phyloP scores from a whole-genome alignment of 306 rosid genomes.

The Trifolium dubium region DNA sequence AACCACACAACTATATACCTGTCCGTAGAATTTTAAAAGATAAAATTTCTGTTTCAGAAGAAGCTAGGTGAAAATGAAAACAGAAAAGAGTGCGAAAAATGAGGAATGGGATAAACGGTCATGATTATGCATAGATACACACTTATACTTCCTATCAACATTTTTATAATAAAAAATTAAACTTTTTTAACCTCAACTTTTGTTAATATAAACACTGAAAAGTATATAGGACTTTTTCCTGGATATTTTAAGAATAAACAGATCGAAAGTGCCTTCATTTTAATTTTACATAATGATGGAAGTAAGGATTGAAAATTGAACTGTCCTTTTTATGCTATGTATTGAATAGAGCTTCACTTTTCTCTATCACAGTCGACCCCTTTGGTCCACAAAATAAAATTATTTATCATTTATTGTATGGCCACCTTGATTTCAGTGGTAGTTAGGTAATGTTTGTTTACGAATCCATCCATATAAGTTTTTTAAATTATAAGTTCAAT shows the following conservation, averaged over 20 bases:
- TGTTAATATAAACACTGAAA: too few species aligned
- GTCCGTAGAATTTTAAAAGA: neutral
- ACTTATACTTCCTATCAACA: neutral
- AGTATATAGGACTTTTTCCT: too few species aligned
- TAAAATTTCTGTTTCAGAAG: constrained; percentile 12
- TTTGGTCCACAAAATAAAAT: neutral
- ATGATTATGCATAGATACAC: neutral
- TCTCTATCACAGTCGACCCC: neutral
- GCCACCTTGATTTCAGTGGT: constrained; percentile 17
- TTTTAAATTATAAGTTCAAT: neutral
- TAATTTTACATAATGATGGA: too few species aligned
- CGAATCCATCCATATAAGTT: constrained; percentile 17
- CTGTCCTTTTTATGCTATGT: too few species aligned
- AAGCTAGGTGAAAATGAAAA: constrained; percentile 1
- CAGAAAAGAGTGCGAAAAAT: neutral
- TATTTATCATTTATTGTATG: constrained; percentile 3
- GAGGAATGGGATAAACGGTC: constrained; percentile 14
- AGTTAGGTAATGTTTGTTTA: constrained; percentile 13
- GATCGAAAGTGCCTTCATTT: too few species aligned
- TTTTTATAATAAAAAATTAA: neutral
- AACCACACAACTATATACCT: neutral
- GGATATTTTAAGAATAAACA: too few species aligned
- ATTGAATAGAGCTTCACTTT: too few species aligned
- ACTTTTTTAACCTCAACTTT: too few species aligned
- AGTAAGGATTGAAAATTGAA: too few species aligned